Percentiles rank a stretch among this genome's conserved stretches.
Conservation (phyloP, 768 basidiomycete species). For the Leucocoprinus leucothites region DNA sequence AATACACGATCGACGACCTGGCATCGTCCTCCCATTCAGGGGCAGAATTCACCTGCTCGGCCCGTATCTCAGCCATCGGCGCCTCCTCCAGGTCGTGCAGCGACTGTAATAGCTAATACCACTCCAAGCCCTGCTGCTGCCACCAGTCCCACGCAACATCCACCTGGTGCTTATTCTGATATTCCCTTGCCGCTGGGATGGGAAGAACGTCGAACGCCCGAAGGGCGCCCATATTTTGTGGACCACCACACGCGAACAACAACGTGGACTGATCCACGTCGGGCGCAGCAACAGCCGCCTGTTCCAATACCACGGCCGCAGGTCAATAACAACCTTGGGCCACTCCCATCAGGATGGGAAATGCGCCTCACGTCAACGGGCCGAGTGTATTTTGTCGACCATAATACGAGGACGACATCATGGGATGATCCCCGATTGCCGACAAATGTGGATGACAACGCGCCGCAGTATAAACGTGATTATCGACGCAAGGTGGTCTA, state of each 20-base stretch:
- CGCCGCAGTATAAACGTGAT: slow-evolving; percentile 95
- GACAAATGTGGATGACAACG: slow-evolving; percentile 77
- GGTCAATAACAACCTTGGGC: slow-evolving; percentile 64
- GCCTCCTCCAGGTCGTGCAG: slow-evolving; percentile 22
- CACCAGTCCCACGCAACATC: background rate
- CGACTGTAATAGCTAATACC: slow-evolving; percentile 23
- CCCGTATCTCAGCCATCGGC: slow-evolving; percentile 24
- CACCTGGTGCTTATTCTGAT: slow-evolving; percentile 46
- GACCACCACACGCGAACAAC: slow-evolving; percentile 83
- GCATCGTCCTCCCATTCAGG: slow-evolving; percentile 48
- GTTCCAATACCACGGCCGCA: slow-evolving; percentile 41
- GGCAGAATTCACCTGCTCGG: slow-evolving; percentile 21
- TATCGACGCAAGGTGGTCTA: slow-evolving; percentile 90
- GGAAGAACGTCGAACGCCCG: slow-evolving; percentile 90
- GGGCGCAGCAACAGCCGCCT: slow-evolving; percentile 45
- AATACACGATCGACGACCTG: slow-evolving; percentile 79
- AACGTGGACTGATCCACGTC: slow-evolving; percentile 88
- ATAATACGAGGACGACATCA: slow-evolving; percentile 84
- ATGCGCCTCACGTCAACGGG: slow-evolving; percentile 86
- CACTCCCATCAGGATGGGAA: slow-evolving; percentile 91
- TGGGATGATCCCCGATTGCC: slow-evolving; percentile 94
- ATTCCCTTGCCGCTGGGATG: slow-evolving; percentile 83
- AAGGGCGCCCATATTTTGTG: slow-evolving; percentile 69
- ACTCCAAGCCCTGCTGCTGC: slow-evolving; percentile 24
- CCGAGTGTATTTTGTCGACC: slow-evolving; percentile 91